Percentiles rank a stretch among this genome's conserved stretches.
These are phyloP conservation scores for Lasiodiplodia gonubiensis DNA, from an alignment of 2,329 filamentous ascomycete species.

Conservation along the genomic window DNA sequence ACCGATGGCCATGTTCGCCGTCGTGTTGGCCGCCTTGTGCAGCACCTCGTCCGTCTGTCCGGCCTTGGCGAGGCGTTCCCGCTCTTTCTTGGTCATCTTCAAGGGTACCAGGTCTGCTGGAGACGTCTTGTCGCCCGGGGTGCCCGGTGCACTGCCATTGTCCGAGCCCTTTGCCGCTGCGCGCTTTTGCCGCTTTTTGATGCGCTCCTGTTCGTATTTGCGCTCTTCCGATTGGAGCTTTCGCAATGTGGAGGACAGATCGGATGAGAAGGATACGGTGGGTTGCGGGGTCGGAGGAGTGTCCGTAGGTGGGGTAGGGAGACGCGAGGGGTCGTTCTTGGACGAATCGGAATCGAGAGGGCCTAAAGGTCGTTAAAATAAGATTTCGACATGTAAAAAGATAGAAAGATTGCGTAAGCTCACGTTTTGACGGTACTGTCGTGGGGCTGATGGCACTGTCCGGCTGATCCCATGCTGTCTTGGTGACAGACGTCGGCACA, in stretches of 20 bases:
- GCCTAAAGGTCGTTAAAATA: constrained; percentile 47
- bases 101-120: constrained; percentile 36
- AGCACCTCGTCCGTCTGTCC: constrained; percentile 78
- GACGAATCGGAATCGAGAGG: constrained; percentile 29
- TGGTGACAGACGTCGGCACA: constrained; percentile 44
- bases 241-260: constrained; percentile 71
- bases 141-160: constrained; percentile 36
- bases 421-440: constrained; percentile 67
- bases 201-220: constrained; percentile 47
- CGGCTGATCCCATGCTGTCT: constrained; percentile 49
- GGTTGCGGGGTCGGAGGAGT: constrained; percentile 56
- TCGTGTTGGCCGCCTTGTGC: constrained; percentile 82
- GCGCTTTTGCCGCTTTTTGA: constrained; percentile 53
- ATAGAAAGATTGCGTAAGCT: constrained; percentile 38
- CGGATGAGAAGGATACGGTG: constrained; percentile 61
- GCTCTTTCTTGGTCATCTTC: constrained; percentile 83
- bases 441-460: constrained; percentile 61
- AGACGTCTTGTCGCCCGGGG: constrained; percentile 36
- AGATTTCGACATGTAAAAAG: not conserved
- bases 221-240: constrained; percentile 44
- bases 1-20: constrained; percentile 78
- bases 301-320: constrained; percentile 56
- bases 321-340: constrained; percentile 40
- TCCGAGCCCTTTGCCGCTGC: constrained; percentile 33
- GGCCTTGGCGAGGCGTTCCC: constrained; percentile 73